Conservation (phyloP, 83 land plant species). For the Diphasiastrum complanatum region DNA sequence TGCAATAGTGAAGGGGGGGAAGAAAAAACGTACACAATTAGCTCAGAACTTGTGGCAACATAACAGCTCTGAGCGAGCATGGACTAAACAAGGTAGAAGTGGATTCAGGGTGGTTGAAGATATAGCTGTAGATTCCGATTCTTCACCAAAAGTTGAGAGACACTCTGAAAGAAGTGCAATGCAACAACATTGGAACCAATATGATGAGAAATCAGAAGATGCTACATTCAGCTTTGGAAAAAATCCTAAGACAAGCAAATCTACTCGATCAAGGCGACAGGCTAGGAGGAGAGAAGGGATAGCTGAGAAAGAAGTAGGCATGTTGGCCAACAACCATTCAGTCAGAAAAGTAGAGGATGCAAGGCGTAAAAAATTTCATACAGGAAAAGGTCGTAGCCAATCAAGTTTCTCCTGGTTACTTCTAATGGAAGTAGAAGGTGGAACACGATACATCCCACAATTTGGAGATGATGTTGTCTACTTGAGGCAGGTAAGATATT, state of each 20-base stretch:
- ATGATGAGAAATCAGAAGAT: background rate
- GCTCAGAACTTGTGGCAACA: constrained; percentile 2
- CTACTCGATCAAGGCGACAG: constrained; percentile 3
- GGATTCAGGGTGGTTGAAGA: constrained; percentile 5
- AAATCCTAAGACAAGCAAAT: background rate
- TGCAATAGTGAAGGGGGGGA: background rate
- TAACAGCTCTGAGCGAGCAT: background rate
- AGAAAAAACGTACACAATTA: background rate
- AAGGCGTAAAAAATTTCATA: constrained; percentile 10
- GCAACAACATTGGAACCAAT: constrained; percentile 1
- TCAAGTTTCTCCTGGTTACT: constrained; percentile 63
- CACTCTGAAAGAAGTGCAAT: background rate
- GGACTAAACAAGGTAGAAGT: background rate
- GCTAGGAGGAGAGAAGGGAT: background rate
- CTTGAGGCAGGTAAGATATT: constrained; percentile 61
- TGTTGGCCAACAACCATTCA: background rate
- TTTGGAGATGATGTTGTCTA: constrained; percentile 85
- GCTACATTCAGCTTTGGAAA: background rate
- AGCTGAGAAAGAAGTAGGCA: constrained; percentile 8
- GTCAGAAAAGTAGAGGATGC: constrained; percentile 24
- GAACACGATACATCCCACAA: constrained; percentile 80
- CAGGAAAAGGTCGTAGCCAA: constrained; percentile 29
- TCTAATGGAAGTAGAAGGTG: constrained; percentile 59
- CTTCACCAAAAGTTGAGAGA: constrained; percentile 4
- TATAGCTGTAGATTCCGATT: constrained; percentile 1